Conservation (phyloP, 1,139 yeast genomes). For the Candida mesenterica region DNA sequence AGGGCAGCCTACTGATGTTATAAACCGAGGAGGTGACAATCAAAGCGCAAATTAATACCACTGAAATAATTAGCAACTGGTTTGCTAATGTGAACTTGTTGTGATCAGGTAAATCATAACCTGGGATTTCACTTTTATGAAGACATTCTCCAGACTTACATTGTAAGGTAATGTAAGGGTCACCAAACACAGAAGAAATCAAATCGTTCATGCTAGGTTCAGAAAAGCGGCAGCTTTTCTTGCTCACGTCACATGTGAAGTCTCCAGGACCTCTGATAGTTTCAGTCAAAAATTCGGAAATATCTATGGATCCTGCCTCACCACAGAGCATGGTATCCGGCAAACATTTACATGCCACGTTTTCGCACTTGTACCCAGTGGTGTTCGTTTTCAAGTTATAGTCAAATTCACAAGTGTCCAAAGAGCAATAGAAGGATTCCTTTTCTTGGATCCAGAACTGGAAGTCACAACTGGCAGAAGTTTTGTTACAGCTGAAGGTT, state of each 20-base stretch:
- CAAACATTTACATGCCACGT: constrained; percentile 78
- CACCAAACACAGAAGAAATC: constrained; percentile 89
- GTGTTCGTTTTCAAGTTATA: constrained; percentile 62
- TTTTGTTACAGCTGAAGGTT: constrained; percentile 80
- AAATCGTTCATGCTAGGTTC: constrained; percentile 97
- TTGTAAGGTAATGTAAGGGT: constrained; percentile 74
- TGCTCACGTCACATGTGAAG: constrained; percentile 69
- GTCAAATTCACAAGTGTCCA: constrained; percentile 66
- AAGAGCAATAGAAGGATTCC: constrained; percentile 88
- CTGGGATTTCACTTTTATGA: constrained; percentile 91
- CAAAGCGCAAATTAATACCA: constrained; percentile 40
- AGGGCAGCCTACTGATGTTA: constrained; percentile 61
- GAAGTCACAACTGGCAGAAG: constrained; percentile 70
- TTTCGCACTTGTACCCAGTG: constrained; percentile 76
- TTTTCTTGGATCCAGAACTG: constrained; percentile 93
- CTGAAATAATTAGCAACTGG: constrained; percentile 49
- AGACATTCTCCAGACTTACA: constrained; percentile 90
- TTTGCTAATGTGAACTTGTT: constrained; percentile 49
- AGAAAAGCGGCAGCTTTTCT: constrained; percentile 68
- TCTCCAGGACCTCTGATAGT: constrained; percentile 93
- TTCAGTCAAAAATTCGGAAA: constrained; percentile 86
- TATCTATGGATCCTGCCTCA: constrained; percentile 88
- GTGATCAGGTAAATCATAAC: constrained; percentile 69
- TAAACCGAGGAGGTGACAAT: constrained; percentile 45
- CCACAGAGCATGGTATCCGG: constrained; percentile 96